Evolutionary conservation across 768 basidiomycete species (phyloP), one percentile per base, ranked within the genome.

Genomic region (Agrocybe pediades): DNA sequence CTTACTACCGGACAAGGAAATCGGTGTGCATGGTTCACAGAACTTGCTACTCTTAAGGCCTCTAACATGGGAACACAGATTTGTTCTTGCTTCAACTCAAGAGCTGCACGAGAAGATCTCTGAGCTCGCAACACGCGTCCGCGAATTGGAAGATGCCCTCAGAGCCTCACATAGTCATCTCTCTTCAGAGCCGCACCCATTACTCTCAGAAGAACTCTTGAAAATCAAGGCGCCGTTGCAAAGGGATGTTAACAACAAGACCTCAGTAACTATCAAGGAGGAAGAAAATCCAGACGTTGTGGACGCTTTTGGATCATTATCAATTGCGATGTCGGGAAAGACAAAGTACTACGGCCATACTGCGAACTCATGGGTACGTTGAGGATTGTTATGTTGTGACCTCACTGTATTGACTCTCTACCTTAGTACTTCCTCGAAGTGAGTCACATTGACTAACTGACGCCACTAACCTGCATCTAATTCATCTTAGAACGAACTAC

Each of bases 21-120:
- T 75, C 82, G 87, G 88, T 87, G 60, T 44, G 73, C 63, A 25
- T 56, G 49, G 27, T 23, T 17, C 3, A 5, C 21, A 20, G 9
- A 36, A 8, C n/a, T n/a, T 29, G 11, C 26, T 25, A 20, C 26
- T 1, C 33, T 0, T 45, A 45, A n/a, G 39, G 13, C 11, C 46
- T 41, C 43, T 51, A 30, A 58, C 46, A 23, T 2, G 9, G 21
- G 4, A 26, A 9, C 11, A 24, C 26, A 88, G 88, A 19, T 92
- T 91, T 62, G 88, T 91, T 0, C 80, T 91, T 24, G 90, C 88
- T 0, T 88, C 87, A 0, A 90, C 88, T 0, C 86, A 87, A 67
- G 89, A 91, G 59, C 75, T 92, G 1, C 90, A 92, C 62, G 88
- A 91, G 68, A 91, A 92, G 68, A 91, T 92, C 49, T 74, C 81